Base-by-base conservation (phyloP, 2,329 filamentous ascomycete genomes). In the Colletotrichum musae region DNA sequence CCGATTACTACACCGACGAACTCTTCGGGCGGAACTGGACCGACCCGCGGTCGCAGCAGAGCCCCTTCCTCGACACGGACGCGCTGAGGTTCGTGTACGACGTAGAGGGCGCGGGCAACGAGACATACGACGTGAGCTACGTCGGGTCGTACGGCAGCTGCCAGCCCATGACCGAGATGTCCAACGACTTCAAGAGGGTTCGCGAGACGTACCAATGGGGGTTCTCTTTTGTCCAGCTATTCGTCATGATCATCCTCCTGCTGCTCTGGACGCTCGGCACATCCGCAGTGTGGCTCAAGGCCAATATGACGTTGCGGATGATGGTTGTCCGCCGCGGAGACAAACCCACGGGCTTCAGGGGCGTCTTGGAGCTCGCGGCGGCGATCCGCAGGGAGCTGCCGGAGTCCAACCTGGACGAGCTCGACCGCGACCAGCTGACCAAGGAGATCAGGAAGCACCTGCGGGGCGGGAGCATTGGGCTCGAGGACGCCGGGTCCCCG, bases 211-310 rank as follows among this genome's bases (percentile, higher is more conserved):
- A 74, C 36, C 71, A 73, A 51, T 77, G 75, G 74, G 75, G 75
- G 2, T 76, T 77, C 57, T 76, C 75, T 2, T 76, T 70, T 21
- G 54, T 77, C 47, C 75, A 77, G 52, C 50, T 73, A 2, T 72
- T 74, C 36, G 53, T 73, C 10, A 45, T 68, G 4, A 4, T 73
- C 1, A 12, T 68, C 1, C 24, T 69, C 5, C 54, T 75, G 1
- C 18, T 54, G 12, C 48, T 74, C 7, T 77, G 74, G 74, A 73
- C 71, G 0, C 41, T 72, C 32, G 74, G 74, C 6, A 70, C 71
- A 21, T 73, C 48, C 5, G 43, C 70, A 0, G 60, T 77, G 43
- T 74, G 73, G 70, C 54, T 73, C 15, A 70, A 71, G 50, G 70
- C 72, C 4, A 72, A 59, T 10, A 26, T 70, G 56, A 70, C 50